phyloP scores from a whole-genome alignment of 495 filamentous ascomycete species.

The Podospora pseudoanserina region DNA sequence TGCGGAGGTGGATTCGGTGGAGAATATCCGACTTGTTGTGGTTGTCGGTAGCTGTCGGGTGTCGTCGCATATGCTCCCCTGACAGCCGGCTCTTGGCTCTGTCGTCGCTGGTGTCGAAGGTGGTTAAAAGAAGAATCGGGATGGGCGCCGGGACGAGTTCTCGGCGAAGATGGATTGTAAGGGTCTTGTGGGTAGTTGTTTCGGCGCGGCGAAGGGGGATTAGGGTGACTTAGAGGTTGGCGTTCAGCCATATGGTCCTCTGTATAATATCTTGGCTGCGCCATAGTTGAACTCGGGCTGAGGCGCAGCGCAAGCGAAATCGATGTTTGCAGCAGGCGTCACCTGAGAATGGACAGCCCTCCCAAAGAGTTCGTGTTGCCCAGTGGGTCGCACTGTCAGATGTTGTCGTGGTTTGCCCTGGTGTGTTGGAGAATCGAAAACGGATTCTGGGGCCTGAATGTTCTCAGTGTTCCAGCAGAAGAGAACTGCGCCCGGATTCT shows the following conservation, averaged over 20 bases:
- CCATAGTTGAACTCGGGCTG: conserved; percentile 21
- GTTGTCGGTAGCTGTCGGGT: conserved; percentile 15
- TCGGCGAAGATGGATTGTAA: conserved; percentile 21
- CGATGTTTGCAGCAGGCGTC: neutral
- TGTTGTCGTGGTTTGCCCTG: neutral
- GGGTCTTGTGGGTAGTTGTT: conserved; percentile 27
- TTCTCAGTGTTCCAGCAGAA: neutral
- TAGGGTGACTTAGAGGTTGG: conserved; percentile 37
- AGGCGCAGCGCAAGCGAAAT: conserved; percentile 13
- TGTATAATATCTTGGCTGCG: conserved; percentile 26
- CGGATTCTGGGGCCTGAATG: neutral
- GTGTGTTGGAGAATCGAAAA: neutral
- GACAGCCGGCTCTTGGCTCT: conserved; percentile 29
- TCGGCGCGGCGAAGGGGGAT: conserved; percentile 11
- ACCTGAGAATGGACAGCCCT: neutral
- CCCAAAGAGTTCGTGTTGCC: neutral
- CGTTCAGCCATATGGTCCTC: conserved; percentile 39
- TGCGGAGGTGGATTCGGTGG: conserved; percentile 16
- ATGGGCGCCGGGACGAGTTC: conserved; percentile 35
- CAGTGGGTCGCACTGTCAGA: neutral
- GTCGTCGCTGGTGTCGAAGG: conserved; percentile 37
- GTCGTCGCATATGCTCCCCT: conserved; percentile 20
- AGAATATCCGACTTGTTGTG: conserved; percentile 24
- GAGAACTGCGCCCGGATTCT: neutral
- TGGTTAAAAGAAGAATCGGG: conserved; percentile 43